Percentiles rank a stretch among this genome's conserved stretches.
These are phyloP conservation scores for Leccinum angustisporum DNA, from an alignment of 1,284 basidiomycete genomes.

Conservation along the genomic window DNA sequence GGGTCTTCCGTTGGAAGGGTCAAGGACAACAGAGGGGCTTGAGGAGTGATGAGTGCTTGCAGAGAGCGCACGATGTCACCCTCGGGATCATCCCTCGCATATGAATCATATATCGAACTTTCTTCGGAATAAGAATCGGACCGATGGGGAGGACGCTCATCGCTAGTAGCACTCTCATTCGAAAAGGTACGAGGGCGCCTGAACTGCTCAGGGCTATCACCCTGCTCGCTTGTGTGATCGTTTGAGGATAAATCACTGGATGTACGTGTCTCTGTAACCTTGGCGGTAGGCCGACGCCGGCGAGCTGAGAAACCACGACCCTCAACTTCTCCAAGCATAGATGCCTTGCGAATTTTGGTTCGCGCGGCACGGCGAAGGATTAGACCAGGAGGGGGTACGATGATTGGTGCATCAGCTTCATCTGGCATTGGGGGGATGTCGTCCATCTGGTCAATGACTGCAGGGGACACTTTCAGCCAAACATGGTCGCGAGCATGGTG, in stretches of 20 bases:
- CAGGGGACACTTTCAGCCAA: constrained; percentile 22
- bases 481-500: constrained; percentile 9
- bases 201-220: constrained; percentile 41
- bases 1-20: constrained; percentile 30
- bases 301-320: constrained; percentile 72
- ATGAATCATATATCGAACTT: constrained; percentile 79
- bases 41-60: constrained; percentile 26
- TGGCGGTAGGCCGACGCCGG: constrained; percentile 34
- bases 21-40: constrained; percentile 31
- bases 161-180: constrained; percentile 41
- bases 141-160: constrained; percentile 33
- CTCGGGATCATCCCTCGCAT: constrained; percentile 58
- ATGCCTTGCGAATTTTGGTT: constrained; percentile 94
- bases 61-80: constrained; percentile 43
- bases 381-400: constrained; percentile 84
- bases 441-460: constrained; percentile 68
- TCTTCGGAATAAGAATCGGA: constrained; percentile 79
- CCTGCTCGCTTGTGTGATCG: constrained; percentile 61
- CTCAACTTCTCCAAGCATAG: constrained; percentile 63
- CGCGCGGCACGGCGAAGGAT: constrained; percentile 90
- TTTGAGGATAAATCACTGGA: constrained; percentile 66
- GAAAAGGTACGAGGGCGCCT: constrained; percentile 46
- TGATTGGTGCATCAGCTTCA: constrained; percentile 86
- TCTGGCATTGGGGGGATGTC: constrained; percentile 65
- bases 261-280: constrained; percentile 43